Base-by-base conservation (phyloP, 352 stramenopile genomes). In the Phytophthora lateralis region DNA sequence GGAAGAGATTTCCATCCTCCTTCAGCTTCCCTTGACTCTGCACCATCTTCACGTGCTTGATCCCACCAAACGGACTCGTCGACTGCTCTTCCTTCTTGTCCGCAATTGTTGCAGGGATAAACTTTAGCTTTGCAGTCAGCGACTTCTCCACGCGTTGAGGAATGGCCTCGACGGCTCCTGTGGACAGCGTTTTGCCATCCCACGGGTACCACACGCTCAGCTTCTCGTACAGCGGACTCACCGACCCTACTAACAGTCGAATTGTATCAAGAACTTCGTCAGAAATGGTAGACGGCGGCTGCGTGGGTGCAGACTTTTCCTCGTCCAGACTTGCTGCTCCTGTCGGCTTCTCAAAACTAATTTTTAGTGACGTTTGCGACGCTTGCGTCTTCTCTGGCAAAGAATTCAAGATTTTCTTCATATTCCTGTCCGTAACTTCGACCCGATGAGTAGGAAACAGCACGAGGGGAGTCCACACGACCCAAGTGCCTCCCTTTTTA, bases 11-110 rank as follows among this genome's bases (percentile, higher is more conserved):
- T 6, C 65, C 63, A 50, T 90, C 80, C 2, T 70, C 58, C 26
- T 67, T 70, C 14, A 76, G 18, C 24, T 70, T 76, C 3, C 60
- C 63, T 39, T 69, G 54, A 4, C 35, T 38, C 21, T 60, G 48
- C 10, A 90, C 35, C 1, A 58, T 78, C 37, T 66, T 39, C n/a
- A 90, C n/a, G 18, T 73, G 75, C 8, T 80, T 90, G 3, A 86
- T 45, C 0, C 84, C 84, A 21, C 62, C 73, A 69, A 91, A 91
- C 2, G 82, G 76, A 6, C 60, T 65, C 18, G 71, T 76, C 1
- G 18, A 24, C 11, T 52, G 42, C 7, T 61, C 10, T 11, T 56
- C 15, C 10, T 37, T 50, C 1, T 4, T 34, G 10, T 24, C 45
- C 8, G 18, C 11, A 14, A 60, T 4, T 17, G 34, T 21, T 6